Conservation (phyloP, 768 basidiomycete species). For the Suillus cothurnatus region DNA sequence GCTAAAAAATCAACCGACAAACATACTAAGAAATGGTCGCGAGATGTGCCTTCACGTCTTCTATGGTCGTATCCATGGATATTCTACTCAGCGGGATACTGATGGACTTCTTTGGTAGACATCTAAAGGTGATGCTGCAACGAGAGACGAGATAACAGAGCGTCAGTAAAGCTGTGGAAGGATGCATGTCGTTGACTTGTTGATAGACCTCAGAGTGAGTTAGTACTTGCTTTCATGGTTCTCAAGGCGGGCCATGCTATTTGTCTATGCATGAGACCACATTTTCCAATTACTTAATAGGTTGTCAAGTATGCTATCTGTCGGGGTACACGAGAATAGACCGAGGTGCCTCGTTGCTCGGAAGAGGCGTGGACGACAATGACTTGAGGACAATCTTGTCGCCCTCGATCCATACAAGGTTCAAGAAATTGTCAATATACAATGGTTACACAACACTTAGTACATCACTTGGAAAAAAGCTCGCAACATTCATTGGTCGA, state of each 20-base stretch:
- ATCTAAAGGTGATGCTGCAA: neutral
- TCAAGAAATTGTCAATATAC: conserved; percentile 3
- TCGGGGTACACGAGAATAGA: neutral
- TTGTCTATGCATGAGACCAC: neutral
- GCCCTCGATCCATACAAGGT: neutral
- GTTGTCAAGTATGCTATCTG: neutral
- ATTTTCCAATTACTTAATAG: neutral
- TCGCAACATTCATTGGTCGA: conserved; percentile 21
- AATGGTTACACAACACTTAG: neutral
- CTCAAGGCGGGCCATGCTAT: neutral
- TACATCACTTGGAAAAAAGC: conserved; percentile 2
- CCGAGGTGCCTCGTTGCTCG: neutral
- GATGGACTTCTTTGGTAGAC: neutral
- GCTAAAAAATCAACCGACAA: neutral
- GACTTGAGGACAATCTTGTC: neutral
- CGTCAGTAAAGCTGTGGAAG: neutral
- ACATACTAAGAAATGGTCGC: neutral
- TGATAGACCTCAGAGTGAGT: neutral
- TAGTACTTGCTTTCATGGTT: neutral
- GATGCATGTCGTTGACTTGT: neutral
- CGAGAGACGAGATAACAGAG: neutral
- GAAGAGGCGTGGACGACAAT: neutral
- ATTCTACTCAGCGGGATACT: neutral
- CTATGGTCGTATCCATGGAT: neutral
- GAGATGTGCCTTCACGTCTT: neutral